Evolutionary conservation across 495 filamentous ascomycete genomes (phyloP), one percentile per base, ranked within the genome.

Genomic region (Staphylotrichum longicolle): DNA sequence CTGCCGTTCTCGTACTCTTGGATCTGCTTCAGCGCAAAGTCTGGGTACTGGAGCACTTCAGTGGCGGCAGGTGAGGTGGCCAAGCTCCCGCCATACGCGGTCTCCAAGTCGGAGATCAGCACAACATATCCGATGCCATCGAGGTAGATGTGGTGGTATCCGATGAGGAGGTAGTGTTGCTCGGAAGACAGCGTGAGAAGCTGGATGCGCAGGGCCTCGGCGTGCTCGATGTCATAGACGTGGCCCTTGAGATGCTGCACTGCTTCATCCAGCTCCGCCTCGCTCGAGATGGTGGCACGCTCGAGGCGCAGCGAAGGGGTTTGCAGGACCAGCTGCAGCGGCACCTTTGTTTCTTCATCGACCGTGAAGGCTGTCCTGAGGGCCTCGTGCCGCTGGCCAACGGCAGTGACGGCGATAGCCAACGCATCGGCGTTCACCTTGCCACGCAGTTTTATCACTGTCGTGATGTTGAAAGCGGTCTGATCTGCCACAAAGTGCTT

Each of bases 311-410:
- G 35, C 2, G 37, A 33, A 0, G 63, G 20, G 0, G 27, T 15
- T 4, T 48, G 10, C n/a, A 70, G 37, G 5, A 72, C 37, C 2
- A 30, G 62, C 34, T 71, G 65, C 56, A 57, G 33, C 0, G 61
- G 54, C 42, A 5, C 4, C 30, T 51, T 5, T 14, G 41, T 58
- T 10, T 48, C 14, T 48, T 64, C 47, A 48, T 65, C 66, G 27
- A 40, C 40, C 49, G 54, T 39, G 63, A 66, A 67, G 45, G 20
- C 44, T 0, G 80, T 83, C 0, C 80, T 65, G 1, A 82, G 58
- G 0, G 78, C 62, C 61, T 83, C 80, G 56, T 85, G 81, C 6
- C 73, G 68, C 51, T 55, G 4, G 0, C 45, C 62, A 2, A 79
- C 70, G 1, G 52, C 20, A 1, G 61, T 34, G 1, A 82, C 51